A percentile compares a stretch with the other conserved stretches of the same genome.
These are phyloP conservation scores for Discostella pseudostelligera DNA, from an alignment of 108 stramenopile genomes.

Conservation along the genomic window DNA sequence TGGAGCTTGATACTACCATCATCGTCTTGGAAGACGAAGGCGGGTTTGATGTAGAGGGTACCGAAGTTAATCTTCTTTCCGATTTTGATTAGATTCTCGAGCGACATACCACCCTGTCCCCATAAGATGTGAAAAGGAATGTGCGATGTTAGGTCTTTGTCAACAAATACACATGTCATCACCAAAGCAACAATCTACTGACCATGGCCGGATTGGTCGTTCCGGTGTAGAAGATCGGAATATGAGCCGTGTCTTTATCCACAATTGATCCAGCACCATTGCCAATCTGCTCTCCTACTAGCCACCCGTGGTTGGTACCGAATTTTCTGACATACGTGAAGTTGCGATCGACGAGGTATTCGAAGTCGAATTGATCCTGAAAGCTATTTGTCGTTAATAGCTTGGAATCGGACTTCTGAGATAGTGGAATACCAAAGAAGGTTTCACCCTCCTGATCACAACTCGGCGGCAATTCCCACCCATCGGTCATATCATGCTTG, in stretches of 20 bases:
- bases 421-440: conserved; percentile 86
- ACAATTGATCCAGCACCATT: conserved; percentile 87
- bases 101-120: conserved; percentile 73
- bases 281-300: conserved; percentile 77
- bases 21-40: conserved; percentile 83
- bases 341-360: conserved; percentile 70
- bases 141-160: conserved; percentile 77
- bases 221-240: conserved; percentile 86
- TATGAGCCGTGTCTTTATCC: conserved; percentile 89
- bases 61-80: conserved; percentile 80
- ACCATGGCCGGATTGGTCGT: conserved; percentile 84
- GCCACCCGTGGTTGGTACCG: conserved; percentile 84
- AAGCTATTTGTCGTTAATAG: conserved; percentile 70
- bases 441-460: conserved; percentile 88
- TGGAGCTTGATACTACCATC: conserved; percentile 86
- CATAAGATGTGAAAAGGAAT: conserved; percentile 53
- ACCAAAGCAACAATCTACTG: conserved; percentile 15
- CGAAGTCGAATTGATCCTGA: conserved; percentile 84
- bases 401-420: conserved; percentile 73
- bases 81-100: conserved; percentile 73
- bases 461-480: conserved; percentile 88
- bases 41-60: conserved; percentile 87
- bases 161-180: not conserved
- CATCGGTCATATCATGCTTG: conserved; percentile 89
- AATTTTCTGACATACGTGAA: conserved; percentile 65